These are phyloP conservation scores for Podospora fimiseda DNA, from an alignment of 495 filamentous ascomycete species.

Conservation along the genomic window DNA sequence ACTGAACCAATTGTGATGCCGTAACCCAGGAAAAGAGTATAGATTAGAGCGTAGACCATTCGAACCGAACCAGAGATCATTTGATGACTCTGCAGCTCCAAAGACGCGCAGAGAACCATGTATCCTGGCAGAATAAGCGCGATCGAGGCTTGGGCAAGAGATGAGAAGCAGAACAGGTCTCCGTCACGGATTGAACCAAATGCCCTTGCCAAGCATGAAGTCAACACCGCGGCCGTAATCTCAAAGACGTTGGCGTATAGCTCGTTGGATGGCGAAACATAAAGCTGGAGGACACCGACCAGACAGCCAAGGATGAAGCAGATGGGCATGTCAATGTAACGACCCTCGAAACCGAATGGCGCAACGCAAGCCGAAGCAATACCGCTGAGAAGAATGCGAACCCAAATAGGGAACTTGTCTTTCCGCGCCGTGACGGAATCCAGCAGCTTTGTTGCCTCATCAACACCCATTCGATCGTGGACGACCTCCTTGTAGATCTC, in stretches of 20 bases:
- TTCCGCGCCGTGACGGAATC: conserved; percentile 57
- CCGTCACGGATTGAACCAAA: conserved; percentile 76
- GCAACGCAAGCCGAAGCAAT: conserved; percentile 71
- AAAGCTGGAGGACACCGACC: conserved; percentile 74
- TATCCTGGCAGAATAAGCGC: conserved; percentile 85
- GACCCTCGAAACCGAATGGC: conserved; percentile 85
- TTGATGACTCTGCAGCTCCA: conserved; percentile 81
- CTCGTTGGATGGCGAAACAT: conserved; percentile 70
- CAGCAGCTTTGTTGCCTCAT: conserved; percentile 69
- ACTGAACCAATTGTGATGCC: conserved; percentile 93
- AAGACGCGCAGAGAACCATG: conserved; percentile 60
- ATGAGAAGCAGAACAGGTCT: conserved; percentile 81
- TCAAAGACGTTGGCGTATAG: conserved; percentile 88
- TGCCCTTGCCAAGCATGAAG: conserved; percentile 81
- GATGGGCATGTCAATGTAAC: conserved; percentile 81
- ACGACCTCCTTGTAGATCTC: conserved; percentile 91
- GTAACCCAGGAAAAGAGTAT: conserved; percentile 93
- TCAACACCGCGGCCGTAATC: conserved; percentile 76
- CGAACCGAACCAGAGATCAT: conserved; percentile 88
- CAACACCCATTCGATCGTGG: conserved; percentile 78
- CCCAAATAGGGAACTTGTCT: conserved; percentile 60
- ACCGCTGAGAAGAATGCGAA: conserved; percentile 78
- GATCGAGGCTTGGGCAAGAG: conserved; percentile 83
- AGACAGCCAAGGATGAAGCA: conserved; percentile 80
- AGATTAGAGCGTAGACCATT: conserved; percentile 94